phyloP scores from a whole-genome alignment of 768 basidiomycete species.

The Jaapia argillacea region DNA sequence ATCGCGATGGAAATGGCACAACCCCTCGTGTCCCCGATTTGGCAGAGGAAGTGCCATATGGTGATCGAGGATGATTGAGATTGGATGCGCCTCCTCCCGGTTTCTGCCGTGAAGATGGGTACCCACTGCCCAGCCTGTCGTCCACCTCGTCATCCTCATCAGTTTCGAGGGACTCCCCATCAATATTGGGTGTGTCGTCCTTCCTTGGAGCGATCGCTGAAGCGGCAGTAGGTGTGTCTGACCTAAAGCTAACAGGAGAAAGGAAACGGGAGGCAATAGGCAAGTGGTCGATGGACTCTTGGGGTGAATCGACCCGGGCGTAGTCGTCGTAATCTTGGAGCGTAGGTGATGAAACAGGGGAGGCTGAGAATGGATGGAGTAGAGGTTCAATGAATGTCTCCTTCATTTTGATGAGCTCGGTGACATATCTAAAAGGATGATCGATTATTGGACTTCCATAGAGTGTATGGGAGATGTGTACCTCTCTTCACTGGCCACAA shows the following conservation, averaged over 20 bases:
- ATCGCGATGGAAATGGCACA: conserved; percentile 72
- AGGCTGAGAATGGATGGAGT: conserved; percentile 72
- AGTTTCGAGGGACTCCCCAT: conserved; percentile 65
- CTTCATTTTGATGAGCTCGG: conserved; percentile 84
- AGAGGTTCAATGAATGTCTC: conserved; percentile 88
- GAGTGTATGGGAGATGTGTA: conserved; percentile 17
- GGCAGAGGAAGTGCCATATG: conserved; percentile 47
- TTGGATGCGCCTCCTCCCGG: conserved; percentile 27
- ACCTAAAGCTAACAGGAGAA: conserved; percentile 44
- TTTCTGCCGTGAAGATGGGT: conserved; percentile 22
- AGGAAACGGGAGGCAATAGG: conserved; percentile 92
- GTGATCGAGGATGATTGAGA: conserved; percentile 66
- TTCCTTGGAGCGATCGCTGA: conserved; percentile 21
- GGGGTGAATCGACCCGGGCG: conserved; percentile 47
- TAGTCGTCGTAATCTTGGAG: conserved; percentile 64
- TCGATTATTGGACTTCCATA: conserved; percentile 3
- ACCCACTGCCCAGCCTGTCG: conserved; percentile 39
- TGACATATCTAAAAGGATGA: conserved; percentile 63
- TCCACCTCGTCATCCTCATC: conserved; percentile 55
- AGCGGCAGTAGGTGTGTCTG: conserved; percentile 30
- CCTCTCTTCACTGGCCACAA: conserved; percentile 94
- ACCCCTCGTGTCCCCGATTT: conserved; percentile 31
- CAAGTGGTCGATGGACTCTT: conserved; percentile 64
- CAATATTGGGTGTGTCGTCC: conserved; percentile 51
- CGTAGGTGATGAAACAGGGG: conserved; percentile 45